Evolutionary conservation across 2,329 filamentous ascomycete genomes (phyloP).

Genomic region (Ceratocystis eucalypticola): DNA sequence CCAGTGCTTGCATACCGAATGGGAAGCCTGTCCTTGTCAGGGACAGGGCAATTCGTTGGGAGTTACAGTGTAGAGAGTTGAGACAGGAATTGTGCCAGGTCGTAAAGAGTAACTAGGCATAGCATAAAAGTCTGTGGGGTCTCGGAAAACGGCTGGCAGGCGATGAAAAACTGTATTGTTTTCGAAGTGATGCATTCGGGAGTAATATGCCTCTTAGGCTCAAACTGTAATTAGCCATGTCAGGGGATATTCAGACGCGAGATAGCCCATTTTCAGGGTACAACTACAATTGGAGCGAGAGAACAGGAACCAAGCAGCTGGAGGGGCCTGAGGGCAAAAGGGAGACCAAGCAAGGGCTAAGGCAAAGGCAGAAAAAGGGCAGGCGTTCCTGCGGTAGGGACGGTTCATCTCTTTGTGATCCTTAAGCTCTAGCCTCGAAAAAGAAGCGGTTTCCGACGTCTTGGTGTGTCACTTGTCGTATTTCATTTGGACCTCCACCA

Average conservation of each 20-base stretch:
- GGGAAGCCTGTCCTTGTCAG: neutral
- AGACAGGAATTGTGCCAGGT: neutral
- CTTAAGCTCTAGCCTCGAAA: neutral
- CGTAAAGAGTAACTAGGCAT: neutral
- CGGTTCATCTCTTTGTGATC: conserved; percentile 2
- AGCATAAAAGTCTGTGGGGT: neutral
- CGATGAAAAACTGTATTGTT: too few relatives aligned
- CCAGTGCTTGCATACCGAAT: neutral
- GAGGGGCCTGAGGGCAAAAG: neutral
- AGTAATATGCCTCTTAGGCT: neutral
- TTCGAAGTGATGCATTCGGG: neutral
- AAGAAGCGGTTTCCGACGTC: neutral
- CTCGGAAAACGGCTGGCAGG: neutral
- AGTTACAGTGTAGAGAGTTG: neutral
- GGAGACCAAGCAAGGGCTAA: neutral
- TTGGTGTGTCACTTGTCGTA: neutral
- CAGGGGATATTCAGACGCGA: neutral
- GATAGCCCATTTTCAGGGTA: neutral
- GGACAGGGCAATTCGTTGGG: neutral
- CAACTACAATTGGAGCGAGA: neutral
- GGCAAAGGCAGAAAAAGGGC: neutral
- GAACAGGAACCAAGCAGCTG: neutral
- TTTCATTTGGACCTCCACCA: neutral
- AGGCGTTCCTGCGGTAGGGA: neutral
- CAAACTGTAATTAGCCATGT: neutral